Conservation (phyloP, 352 stramenopile species). For the Globisporangium yorkense region DNA sequence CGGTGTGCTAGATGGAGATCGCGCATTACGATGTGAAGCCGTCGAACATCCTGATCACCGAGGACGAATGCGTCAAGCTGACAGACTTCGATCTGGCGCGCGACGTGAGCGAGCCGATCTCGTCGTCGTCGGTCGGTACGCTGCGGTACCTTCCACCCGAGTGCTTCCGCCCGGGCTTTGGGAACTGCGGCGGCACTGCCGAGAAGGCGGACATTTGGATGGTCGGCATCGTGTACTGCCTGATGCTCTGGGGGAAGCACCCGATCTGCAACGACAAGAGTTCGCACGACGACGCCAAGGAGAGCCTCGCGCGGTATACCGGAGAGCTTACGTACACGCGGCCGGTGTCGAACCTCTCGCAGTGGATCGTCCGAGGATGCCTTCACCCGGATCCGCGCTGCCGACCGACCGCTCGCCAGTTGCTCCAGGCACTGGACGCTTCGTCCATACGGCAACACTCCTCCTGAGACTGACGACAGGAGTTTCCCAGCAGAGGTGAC, state of each 20-base stretch:
- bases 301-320: conserved; percentile 21
- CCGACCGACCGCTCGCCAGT: conserved; percentile 51
- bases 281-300: conserved; percentile 39
- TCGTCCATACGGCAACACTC: conserved; percentile 15
- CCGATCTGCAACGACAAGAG: conserved; percentile 61
- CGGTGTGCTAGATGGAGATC: conserved; percentile 42
- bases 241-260: conserved; percentile 77
- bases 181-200: conserved; percentile 53
- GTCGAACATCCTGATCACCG: conserved; percentile 94
- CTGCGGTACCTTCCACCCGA: conserved; percentile 71
- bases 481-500: background rate
- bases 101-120: conserved; percentile 43
- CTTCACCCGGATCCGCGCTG: conserved; percentile 60
- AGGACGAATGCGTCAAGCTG: conserved; percentile 81
- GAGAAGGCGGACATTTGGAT: conserved; percentile 85
- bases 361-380: conserved; percentile 65
- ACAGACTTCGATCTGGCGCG: conserved; percentile 91
- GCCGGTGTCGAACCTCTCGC: conserved; percentile 45
- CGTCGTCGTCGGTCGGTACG: conserved; percentile 61
- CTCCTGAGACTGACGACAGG: background rate
- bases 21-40: conserved; percentile 95
- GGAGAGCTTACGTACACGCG: conserved; percentile 26
- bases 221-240: conserved; percentile 68
- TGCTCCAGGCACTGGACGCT: conserved; percentile 49
- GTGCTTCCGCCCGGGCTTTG: conserved; percentile 54